Conservation (phyloP, 495 filamentous ascomycete species). For the Aspergillus ostianus region DNA sequence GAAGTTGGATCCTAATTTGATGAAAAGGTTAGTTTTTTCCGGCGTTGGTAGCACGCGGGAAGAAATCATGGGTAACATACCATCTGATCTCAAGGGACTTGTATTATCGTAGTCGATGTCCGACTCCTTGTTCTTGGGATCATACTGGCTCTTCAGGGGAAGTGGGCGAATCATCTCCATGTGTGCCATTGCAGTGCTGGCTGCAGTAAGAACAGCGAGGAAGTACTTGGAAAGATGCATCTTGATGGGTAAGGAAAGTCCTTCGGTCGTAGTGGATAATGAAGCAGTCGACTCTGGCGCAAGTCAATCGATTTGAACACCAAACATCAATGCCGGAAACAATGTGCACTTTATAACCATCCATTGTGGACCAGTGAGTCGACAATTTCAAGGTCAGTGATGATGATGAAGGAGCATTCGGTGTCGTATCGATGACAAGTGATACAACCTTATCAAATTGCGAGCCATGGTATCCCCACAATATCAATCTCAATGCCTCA, state of each 20-base stretch:
- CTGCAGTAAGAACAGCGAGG: neutral
- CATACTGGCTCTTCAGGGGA: slow-evolving; percentile 1
- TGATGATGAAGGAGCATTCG: neutral
- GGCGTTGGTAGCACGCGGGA: neutral
- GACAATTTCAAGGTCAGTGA: neutral
- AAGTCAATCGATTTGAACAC: neutral
- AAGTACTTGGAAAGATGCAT: neutral
- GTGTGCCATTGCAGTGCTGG: neutral
- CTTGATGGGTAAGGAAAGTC: neutral
- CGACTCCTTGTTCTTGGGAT: neutral
- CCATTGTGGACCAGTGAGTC: neutral
- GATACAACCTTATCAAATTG: neutral
- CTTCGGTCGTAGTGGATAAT: neutral
- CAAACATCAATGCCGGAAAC: neutral
- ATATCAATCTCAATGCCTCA: neutral
- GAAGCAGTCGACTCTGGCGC: neutral
- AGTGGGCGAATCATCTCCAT: slow-evolving; percentile 4
- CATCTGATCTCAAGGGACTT: neutral
- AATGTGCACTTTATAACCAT: neutral
- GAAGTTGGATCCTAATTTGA: slow-evolving; percentile 1
- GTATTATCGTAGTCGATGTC: slow-evolving; percentile 3
- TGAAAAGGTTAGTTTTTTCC: neutral
- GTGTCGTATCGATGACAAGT: neutral
- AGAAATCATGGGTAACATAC: neutral
- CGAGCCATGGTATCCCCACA: neutral